Conservation (phyloP, 1,284 basidiomycete genomes). For the Naganishia sp. region DNA sequence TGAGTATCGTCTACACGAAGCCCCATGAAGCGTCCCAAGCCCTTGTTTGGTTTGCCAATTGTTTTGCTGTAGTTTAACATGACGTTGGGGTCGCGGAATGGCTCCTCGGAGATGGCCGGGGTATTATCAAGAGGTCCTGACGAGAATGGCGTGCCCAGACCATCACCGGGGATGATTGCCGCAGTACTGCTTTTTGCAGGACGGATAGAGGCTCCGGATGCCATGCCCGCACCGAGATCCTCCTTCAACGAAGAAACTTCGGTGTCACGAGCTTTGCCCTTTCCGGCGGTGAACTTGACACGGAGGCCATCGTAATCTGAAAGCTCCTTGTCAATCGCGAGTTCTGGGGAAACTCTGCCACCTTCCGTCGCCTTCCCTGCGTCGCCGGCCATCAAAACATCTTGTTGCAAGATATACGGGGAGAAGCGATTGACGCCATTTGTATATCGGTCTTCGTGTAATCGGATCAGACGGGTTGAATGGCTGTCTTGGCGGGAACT, state of each 20-base stretch:
- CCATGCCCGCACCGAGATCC: not conserved
- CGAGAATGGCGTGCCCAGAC: slow-evolving; percentile 20
- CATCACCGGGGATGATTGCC: slow-evolving; percentile 10
- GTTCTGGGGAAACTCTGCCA: slow-evolving; percentile 7
- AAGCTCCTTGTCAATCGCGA: slow-evolving; percentile 15
- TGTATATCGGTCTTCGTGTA: slow-evolving; percentile 1
- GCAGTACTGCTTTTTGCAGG: slow-evolving; percentile 19
- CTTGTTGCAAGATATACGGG: slow-evolving; percentile 2
- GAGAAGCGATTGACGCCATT: slow-evolving; percentile 3
- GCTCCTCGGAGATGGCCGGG: slow-evolving; percentile 16
- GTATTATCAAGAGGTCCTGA: not conserved
- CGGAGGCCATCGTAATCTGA: slow-evolving; percentile 10
- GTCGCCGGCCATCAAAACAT: not conserved
- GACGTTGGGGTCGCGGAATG: slow-evolving; percentile 38
- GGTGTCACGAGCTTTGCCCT: not conserved
- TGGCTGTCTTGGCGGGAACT: slow-evolving; percentile 6
- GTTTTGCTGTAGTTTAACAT: slow-evolving; percentile 27
- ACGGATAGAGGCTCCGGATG: not conserved
- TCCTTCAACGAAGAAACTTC: not conserved
- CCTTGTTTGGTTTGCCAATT: slow-evolving; percentile 21
- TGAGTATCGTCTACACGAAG: slow-evolving; percentile 8
- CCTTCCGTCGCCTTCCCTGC: too few species aligned
- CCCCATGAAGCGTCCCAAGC: slow-evolving; percentile 8
- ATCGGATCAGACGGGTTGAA: slow-evolving; percentile 4
- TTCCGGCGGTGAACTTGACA: not conserved